Percentiles rank a stretch among this genome's conserved stretches.
These are phyloP conservation scores for Hypoxylon sp. DNA, from an alignment of 2,329 filamentous ascomycete genomes.

Conservation along the genomic window DNA sequence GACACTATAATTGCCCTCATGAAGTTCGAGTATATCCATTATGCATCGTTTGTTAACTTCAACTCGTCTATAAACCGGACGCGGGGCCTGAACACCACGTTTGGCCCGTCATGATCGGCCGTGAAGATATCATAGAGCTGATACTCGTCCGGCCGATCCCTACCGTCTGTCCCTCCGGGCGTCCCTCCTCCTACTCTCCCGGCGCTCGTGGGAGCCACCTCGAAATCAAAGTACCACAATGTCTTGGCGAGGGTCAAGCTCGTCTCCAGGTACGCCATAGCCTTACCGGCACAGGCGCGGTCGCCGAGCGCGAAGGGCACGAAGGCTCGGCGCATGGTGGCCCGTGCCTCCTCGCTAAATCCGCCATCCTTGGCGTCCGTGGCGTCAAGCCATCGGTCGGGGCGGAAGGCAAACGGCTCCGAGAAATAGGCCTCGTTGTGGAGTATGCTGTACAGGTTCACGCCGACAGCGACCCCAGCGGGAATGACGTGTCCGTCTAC, in stretches of 20 bases:
- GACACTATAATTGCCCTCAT: too few species aligned
- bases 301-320: conserved; percentile 25
- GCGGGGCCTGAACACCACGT: conserved; percentile 3
- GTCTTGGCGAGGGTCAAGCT: conserved; percentile 23
- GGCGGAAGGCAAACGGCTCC: conserved; percentile 6
- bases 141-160: conserved; percentile 3
- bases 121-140: conserved; percentile 6
- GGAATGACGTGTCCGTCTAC: conserved; percentile 3
- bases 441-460: not conserved
- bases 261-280: conserved; percentile 29
- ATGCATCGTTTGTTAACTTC: not conserved
- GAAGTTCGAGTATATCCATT: not conserved
- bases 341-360: not conserved
- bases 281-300: conserved; percentile 24
- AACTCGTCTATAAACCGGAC: not conserved
- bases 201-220: not conserved
- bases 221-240: conserved; percentile 30
- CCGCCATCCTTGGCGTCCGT: not conserved
- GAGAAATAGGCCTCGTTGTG: conserved; percentile 8
- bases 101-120: not conserved
- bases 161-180: not conserved
- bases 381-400: conserved; percentile 5
- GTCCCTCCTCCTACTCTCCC: conserved; percentile 1
- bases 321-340: conserved; percentile 21
- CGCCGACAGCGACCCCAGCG: not conserved